Evolutionary conservation across 1,139 yeast genomes (phyloP).

Genomic region (Debaryomyces psychrophilus): DNA sequence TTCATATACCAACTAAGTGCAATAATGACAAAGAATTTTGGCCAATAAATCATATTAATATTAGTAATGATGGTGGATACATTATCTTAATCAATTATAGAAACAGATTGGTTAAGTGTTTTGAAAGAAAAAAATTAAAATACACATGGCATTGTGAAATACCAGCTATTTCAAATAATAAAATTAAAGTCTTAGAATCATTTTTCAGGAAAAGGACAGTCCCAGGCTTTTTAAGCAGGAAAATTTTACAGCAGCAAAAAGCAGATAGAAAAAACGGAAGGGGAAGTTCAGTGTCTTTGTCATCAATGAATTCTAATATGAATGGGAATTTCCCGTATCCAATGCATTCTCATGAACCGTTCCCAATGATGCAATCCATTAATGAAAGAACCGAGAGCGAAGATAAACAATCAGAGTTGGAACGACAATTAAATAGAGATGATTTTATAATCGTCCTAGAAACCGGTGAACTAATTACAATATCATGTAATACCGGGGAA

Average conservation of each 20-base stretch:
- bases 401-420: slow-evolving; percentile 11
- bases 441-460: slow-evolving; percentile 41
- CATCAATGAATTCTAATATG: slow-evolving; percentile 24
- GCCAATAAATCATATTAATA: slow-evolving; percentile 66
- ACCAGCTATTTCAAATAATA: slow-evolving; percentile 20
- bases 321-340: slow-evolving; percentile 43
- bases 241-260: slow-evolving; percentile 34
- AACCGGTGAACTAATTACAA: slow-evolving; percentile 50
- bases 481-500: slow-evolving; percentile 53
- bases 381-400: slow-evolving; percentile 13
- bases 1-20: slow-evolving; percentile 46
- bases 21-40: slow-evolving; percentile 52
- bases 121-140: slow-evolving; percentile 54
- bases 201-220: slow-evolving; percentile 62
- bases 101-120: slow-evolving; percentile 56
- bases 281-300: slow-evolving; percentile 31
- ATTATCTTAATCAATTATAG: slow-evolving; percentile 59
- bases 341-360: slow-evolving; percentile 11
- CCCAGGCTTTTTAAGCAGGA: slow-evolving; percentile 53
- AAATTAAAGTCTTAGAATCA: slow-evolving; percentile 51
- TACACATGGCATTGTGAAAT: slow-evolving; percentile 55
- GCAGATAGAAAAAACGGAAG: slow-evolving; percentile 23
- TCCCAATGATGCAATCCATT: slow-evolving; percentile 15
- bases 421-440: slow-evolving; percentile 22
- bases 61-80: slow-evolving; percentile 63